These are phyloP conservation scores for Leptographium radiaticola DNA, from an alignment of 2,329 filamentous ascomycete genomes.

Conservation along the genomic window DNA sequence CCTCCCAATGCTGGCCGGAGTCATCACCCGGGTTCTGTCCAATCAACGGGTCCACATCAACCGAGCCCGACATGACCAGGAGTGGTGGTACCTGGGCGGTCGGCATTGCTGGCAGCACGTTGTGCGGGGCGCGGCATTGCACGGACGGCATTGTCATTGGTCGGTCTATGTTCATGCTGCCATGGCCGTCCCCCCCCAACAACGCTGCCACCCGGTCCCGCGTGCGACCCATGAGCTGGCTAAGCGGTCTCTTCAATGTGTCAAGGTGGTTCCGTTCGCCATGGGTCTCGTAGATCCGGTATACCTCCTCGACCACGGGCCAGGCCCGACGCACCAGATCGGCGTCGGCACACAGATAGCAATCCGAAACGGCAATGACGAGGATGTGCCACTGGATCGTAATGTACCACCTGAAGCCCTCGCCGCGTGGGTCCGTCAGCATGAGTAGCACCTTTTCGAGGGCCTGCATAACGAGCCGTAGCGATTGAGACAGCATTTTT, in stretches of 20 bases:
- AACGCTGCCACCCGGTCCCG: background rate
- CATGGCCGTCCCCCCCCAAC: background rate
- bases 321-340: constrained; percentile 12
- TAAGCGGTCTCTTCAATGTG: background rate
- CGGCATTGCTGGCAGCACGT: background rate
- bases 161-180: too few relatives aligned
- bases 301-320: constrained; percentile 16
- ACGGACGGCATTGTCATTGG: background rate
- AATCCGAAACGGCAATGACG: constrained; percentile 16
- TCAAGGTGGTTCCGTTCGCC: constrained; percentile 1
- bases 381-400: constrained; percentile 16
- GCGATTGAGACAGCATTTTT: background rate
- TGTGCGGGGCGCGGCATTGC: background rate
- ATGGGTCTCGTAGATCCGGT: constrained; percentile 7
- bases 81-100: background rate
- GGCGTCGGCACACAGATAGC: constrained; percentile 14
- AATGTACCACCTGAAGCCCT: constrained; percentile 18
- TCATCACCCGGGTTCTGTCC: background rate
- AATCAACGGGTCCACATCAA: background rate
- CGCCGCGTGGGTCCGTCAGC: constrained; percentile 16
- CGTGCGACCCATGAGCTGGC: background rate
- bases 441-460: constrained; percentile 17
- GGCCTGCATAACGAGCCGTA: background rate
- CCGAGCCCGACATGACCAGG: background rate
- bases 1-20: background rate